Evolutionary conservation across 164 flowering plant genomes (phyloP), one percentile per base, ranked within the genome.

Genomic region (Dillenia turbinata): DNA sequence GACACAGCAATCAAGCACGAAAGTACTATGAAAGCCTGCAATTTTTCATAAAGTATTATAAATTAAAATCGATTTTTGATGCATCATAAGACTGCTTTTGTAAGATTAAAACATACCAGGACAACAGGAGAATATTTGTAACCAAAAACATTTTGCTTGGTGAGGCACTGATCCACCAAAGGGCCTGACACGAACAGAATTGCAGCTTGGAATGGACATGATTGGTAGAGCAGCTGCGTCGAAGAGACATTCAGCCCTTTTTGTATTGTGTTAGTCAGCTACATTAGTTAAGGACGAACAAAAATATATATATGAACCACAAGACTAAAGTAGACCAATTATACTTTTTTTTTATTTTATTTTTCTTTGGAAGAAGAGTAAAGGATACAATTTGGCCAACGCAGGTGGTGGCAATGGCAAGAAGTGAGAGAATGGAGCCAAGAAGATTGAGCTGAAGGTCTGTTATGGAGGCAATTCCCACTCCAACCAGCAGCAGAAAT

Each of bases 211-310:
- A 82, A 95, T 61, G 99, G 99, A 1, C 97, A 92, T 52, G 99
- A 95, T 44, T 95, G 97, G 73, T 95, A 95, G 51, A 95, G 82
- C 33, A 92, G 80, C 70, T 95, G 97, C 0, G 99, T 95, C 0
- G 99, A 95, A 15, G 96, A 79, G 5, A 90, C 94, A 67, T 80
- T 88, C 4, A 88, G 88, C 73, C 79, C 92, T 83, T 95, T 95
- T 57, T 95, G 99, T 63, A 95, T 92, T 9, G 97, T 90, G 83
- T 92, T 92, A 54, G 98, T 92, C 57, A 95, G 87, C 99, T 92
- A 72, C 52, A 16, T 16, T 52, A 52, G 61, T 66, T 13, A 87
- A 83, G 77, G 65, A 67, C 8, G 6, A 74, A 69, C 54, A 50
- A 44, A 10, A 14, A 12, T 8, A n/a, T 51, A 17, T 9, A 8